phyloP scores from a whole-genome alignment of 2,329 filamentous ascomycete genomes.

The Neopestalotiopsis clavispora region DNA sequence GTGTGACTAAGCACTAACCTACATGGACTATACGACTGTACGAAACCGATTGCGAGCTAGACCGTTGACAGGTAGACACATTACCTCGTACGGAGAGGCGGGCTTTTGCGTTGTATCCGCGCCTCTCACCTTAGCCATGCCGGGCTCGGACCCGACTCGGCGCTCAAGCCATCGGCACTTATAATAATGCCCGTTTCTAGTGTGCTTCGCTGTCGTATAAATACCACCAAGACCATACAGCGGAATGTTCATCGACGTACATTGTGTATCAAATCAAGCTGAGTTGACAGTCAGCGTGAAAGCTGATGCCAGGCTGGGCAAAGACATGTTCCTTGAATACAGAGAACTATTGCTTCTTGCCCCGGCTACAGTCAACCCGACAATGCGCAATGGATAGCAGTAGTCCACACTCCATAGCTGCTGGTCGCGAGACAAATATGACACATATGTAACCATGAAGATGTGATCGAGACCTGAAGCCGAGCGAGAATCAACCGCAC shows the following conservation, averaged over 20 bases:
- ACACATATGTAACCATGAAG: not conserved
- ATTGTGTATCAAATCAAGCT: not conserved
- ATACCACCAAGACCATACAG: not conserved
- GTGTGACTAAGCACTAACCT: no score
- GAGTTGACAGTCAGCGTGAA: not conserved
- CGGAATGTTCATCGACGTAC: not conserved
- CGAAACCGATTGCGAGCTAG: no score
- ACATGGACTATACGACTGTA: no score
- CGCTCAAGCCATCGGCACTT: not conserved
- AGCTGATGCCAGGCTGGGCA: not conserved
- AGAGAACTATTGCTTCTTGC: not conserved
- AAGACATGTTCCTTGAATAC: not conserved
- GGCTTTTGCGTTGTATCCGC: not conserved
- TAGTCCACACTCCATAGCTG: not conserved
- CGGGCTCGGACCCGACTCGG: not conserved
- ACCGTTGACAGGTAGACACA: conserved; percentile 15
- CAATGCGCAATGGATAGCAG: not conserved
- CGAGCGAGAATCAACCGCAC: not conserved
- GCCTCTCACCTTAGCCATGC: not conserved
- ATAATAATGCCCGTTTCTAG: not conserved
- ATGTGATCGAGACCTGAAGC: not conserved
- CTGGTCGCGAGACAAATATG: not conserved
- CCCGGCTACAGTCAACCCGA: not conserved
- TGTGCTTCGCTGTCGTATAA: not conserved
- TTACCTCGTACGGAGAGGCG: not conserved